Conservation (phyloP, 2,329 filamentous ascomycete species). For the Fusarium veterinarium region DNA sequence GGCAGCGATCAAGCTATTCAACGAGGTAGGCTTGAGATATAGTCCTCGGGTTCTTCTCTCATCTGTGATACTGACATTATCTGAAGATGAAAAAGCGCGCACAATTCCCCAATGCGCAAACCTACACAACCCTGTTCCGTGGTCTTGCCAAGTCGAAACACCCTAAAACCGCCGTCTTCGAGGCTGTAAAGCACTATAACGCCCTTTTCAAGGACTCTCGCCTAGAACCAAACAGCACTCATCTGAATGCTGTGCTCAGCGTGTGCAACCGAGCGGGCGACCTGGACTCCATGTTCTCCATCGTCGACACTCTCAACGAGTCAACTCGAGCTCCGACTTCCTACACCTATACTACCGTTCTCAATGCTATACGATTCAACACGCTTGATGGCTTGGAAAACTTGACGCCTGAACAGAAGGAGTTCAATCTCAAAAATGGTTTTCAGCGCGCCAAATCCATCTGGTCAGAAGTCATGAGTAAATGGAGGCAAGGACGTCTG, state of each 20-base stretch:
- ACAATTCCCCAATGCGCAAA: slow-evolving; percentile 82
- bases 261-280: slow-evolving; percentile 81
- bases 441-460: slow-evolving; percentile 77
- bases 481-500: slow-evolving; percentile 79
- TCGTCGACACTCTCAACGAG: slow-evolving; percentile 78
- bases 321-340: slow-evolving; percentile 71
- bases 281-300: slow-evolving; percentile 82
- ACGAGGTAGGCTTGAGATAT: slow-evolving; percentile 70
- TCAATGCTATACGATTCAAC: slow-evolving; percentile 75
- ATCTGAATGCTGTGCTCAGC: slow-evolving; percentile 88
- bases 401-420: slow-evolving; percentile 47
- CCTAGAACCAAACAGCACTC: slow-evolving; percentile 79
- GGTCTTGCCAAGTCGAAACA: slow-evolving; percentile 75
- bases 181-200: slow-evolving; percentile 81
- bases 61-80: slow-evolving; percentile 27
- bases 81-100: slow-evolving; percentile 92
- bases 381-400: slow-evolving; percentile 42
- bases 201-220: slow-evolving; percentile 73
- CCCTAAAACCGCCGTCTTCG: slow-evolving; percentile 68
- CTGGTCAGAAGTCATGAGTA: slow-evolving; percentile 83
- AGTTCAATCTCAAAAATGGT: slow-evolving; percentile 55
- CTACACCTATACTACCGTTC: slow-evolving; percentile 83
- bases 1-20: slow-evolving; percentile 82
- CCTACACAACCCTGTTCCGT: slow-evolving; percentile 84
- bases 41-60: background rate